Evolutionary conservation across 2,329 filamentous ascomycete species (phyloP).

Genomic region (Chaetomium olivaceum): DNA sequence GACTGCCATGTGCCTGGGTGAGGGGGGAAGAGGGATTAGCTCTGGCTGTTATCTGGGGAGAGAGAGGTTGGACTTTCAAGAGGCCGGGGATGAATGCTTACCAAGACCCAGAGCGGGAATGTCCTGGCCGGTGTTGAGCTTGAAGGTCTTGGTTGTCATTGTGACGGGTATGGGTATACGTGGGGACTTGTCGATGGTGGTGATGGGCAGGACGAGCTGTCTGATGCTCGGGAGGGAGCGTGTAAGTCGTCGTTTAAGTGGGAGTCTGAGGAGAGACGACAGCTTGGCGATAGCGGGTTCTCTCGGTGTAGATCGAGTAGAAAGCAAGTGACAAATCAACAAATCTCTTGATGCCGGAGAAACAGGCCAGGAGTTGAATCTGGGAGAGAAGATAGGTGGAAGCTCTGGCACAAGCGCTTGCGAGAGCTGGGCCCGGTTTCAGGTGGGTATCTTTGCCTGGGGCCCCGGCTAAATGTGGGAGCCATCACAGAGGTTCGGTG

Average conservation of each 20-base stretch:
- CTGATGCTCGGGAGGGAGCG: neutral
- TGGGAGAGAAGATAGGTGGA: conserved; percentile 12
- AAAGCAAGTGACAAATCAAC: conserved; percentile 1
- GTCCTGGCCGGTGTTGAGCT: conserved; percentile 63
- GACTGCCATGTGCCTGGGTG: conserved; percentile 64
- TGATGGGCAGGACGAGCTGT: neutral
- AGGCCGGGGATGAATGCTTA: conserved; percentile 37
- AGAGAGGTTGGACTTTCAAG: too few species aligned
- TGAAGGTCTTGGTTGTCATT: conserved; percentile 60
- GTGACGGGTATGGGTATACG: conserved; percentile 28
- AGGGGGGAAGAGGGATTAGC: neutral
- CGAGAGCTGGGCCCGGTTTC: conserved; percentile 15
- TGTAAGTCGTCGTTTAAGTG: conserved; percentile 3
- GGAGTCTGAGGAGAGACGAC: neutral
- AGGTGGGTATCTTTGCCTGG: conserved; percentile 15
- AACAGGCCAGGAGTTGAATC: neutral
- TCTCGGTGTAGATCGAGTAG: neutral
- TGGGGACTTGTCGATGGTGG: neutral
- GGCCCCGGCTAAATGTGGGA: conserved; percentile 27
- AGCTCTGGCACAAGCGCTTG: neutral
- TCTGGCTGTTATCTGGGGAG: conserved; percentile 5
- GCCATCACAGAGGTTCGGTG: conserved; percentile 14
- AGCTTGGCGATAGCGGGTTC: conserved; percentile 9
- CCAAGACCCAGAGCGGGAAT: conserved; percentile 66
- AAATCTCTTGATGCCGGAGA: conserved; percentile 2